Evolutionary conservation across 2,329 filamentous ascomycete genomes (phyloP).

Genomic region (Aureobasidium sp.): DNA sequence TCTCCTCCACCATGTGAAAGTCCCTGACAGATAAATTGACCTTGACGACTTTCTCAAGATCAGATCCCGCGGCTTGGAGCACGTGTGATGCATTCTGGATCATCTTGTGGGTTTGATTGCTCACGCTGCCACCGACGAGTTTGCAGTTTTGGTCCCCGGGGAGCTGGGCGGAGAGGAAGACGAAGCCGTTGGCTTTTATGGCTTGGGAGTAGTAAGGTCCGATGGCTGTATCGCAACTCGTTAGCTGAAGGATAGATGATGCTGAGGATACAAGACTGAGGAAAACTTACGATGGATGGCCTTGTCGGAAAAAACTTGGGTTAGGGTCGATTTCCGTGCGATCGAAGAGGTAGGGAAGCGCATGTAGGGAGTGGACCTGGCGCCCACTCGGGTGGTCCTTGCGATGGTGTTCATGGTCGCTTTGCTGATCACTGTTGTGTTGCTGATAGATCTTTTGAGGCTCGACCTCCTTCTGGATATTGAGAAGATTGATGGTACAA

Average conservation of each 20-base stretch:
- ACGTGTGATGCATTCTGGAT: background rate
- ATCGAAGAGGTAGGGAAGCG: background rate
- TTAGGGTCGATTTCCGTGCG: constrained; percentile 3
- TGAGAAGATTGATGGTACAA: background rate
- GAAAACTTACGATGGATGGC: background rate
- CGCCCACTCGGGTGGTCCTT: background rate
- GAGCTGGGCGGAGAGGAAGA: constrained; percentile 12
- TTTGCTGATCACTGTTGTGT: background rate
- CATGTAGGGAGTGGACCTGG: background rate
- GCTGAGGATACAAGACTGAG: background rate
- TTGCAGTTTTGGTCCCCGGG: background rate
- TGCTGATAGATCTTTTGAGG: background rate
- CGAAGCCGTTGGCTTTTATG: constrained; percentile 11
- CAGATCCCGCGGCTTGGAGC: background rate
- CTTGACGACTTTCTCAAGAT: constrained; percentile 6
- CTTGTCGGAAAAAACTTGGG: constrained; percentile 1
- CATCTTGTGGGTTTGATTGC: constrained; percentile 1
- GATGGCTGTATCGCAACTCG: background rate
- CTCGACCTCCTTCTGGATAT: background rate
- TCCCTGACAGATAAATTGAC: constrained; percentile 8
- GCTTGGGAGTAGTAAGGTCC: constrained; percentile 6
- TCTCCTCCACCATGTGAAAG: background rate
- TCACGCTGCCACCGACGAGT: background rate
- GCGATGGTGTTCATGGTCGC: background rate
- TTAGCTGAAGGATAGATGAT: background rate